Conservation (phyloP, 768 basidiomycete species). For the Panus rudis region DNA sequence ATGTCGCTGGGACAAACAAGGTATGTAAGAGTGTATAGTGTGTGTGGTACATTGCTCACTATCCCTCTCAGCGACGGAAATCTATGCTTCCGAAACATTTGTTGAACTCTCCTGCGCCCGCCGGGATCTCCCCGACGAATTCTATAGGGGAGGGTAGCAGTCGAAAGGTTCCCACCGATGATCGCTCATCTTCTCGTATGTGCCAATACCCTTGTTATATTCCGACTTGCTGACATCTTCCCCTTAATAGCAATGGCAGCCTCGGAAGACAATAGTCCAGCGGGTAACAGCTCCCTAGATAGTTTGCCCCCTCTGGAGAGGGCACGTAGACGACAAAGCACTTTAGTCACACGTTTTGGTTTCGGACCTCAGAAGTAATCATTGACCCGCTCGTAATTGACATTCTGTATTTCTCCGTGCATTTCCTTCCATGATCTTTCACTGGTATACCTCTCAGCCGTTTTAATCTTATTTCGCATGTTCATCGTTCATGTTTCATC, state of each 20-base stretch:
- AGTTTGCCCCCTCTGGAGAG: conserved; percentile 64
- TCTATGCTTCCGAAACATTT: conserved; percentile 66
- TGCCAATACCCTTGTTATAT: background rate
- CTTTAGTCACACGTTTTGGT: too few relatives aligned
- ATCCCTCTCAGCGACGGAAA: conserved; percentile 51
- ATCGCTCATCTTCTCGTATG: conserved; percentile 15
- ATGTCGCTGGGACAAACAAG: conserved; percentile 58
- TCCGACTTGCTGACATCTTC: background rate
- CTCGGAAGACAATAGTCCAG: conserved; percentile 10
- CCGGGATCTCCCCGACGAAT: too few relatives aligned
- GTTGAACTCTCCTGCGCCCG: conserved; percentile 8
- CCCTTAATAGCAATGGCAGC: conserved; percentile 23
- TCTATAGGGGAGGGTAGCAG: background rate
- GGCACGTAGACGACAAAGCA: conserved; percentile 44
- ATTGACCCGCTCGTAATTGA: too few relatives aligned
- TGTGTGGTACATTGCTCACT: background rate
- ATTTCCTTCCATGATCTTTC: too few relatives aligned
- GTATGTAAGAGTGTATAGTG: conserved; percentile 27
- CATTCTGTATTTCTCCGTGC: too few relatives aligned
- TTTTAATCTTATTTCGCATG: too few relatives aligned
- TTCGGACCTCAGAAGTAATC: too few relatives aligned
- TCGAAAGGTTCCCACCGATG: background rate
- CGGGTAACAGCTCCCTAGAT: conserved; percentile 37
- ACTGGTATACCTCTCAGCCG: too few relatives aligned
- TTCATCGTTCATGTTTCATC: too few relatives aligned